A percentile compares a stretch with the other conserved stretches of the same genome.
Evolutionary conservation across 805 yeast species (phyloP).

Genomic region (Wickerhamiella cacticola): DNA sequence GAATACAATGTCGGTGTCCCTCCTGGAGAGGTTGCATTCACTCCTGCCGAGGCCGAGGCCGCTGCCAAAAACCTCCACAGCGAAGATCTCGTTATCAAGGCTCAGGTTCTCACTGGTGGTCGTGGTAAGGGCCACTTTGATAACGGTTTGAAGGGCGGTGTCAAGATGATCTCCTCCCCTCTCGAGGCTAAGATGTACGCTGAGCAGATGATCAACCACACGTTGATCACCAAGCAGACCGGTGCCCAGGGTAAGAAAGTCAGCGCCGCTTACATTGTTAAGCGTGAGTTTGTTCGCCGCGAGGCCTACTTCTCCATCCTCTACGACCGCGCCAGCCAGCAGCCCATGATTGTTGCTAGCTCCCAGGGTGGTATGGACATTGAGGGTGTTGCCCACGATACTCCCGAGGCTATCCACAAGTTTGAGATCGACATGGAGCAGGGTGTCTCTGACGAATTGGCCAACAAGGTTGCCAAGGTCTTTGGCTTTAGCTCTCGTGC

Average conservation of each 20-base stretch:
- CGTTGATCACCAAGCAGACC: conserved; percentile 93
- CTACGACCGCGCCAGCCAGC: conserved; percentile 84
- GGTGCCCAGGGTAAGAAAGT: conserved; percentile 96
- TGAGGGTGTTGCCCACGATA: conserved; percentile 90
- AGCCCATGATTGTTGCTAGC: conserved; percentile 89
- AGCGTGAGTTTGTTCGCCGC: conserved; percentile 83
- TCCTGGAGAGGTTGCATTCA: conserved; percentile 77
- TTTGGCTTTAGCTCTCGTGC: conserved; percentile 75
- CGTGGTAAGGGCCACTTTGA: conserved; percentile 98
- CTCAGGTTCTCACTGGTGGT: conserved; percentile 98
- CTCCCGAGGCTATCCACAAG: conserved; percentile 85
- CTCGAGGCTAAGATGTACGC: conserved; percentile 82
- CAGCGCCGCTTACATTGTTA: conserved; percentile 90
- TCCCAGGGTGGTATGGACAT: conserved; percentile 99
- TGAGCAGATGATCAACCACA: conserved; percentile 79
- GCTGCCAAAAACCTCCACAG: conserved; percentile 62
- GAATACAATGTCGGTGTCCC: conserved; percentile 85
- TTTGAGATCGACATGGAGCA: conserved; percentile 62
- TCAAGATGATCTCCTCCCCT: conserved; percentile 72
- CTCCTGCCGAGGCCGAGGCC: conserved; percentile 76
- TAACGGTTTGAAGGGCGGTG: conserved; percentile 91
- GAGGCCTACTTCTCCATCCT: conserved; percentile 93
- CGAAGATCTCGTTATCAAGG: conserved; percentile 85
- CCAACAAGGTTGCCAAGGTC: conserved; percentile 60
- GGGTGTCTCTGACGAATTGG: conserved; percentile 72